These are phyloP conservation scores for Blastomyces parvus DNA, from an alignment of 2,329 filamentous ascomycete genomes.

Conservation along the genomic window DNA sequence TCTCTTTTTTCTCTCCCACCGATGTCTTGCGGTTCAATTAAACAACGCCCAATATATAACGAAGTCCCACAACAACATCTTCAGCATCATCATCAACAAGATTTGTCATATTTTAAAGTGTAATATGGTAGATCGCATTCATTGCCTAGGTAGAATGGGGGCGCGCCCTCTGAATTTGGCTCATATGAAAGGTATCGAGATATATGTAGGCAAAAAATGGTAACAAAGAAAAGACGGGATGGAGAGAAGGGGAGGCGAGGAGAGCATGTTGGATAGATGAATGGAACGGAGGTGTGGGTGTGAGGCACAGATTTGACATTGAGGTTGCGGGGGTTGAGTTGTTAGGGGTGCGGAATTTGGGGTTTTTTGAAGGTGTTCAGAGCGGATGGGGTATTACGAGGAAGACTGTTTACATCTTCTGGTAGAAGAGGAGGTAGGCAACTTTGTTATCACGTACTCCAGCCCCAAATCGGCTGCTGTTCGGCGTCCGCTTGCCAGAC, in stretches of 20 bases:
- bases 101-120: background rate
- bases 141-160: background rate
- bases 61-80: background rate
- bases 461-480: conserved; percentile 46
- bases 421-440: conserved; percentile 92
- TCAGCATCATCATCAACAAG: background rate
- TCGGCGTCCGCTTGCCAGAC: conserved; percentile 49
- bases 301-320: background rate
- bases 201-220: background rate
- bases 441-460: conserved; percentile 80
- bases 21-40: background rate
- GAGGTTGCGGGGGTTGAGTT: background rate
- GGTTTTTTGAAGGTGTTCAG: background rate
- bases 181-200: background rate
- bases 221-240: background rate
- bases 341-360: background rate
- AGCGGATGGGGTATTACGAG: background rate
- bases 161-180: background rate
- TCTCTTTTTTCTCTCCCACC: background rate
- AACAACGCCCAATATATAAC: background rate
- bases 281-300: background rate
- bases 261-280: background rate
- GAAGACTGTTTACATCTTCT: conserved; percentile 47
- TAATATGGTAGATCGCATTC: background rate
- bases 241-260: background rate